These are phyloP conservation scores for Cytospora mali DNA, from an alignment of 2,329 filamentous ascomycete species.

Conservation along the genomic window DNA sequence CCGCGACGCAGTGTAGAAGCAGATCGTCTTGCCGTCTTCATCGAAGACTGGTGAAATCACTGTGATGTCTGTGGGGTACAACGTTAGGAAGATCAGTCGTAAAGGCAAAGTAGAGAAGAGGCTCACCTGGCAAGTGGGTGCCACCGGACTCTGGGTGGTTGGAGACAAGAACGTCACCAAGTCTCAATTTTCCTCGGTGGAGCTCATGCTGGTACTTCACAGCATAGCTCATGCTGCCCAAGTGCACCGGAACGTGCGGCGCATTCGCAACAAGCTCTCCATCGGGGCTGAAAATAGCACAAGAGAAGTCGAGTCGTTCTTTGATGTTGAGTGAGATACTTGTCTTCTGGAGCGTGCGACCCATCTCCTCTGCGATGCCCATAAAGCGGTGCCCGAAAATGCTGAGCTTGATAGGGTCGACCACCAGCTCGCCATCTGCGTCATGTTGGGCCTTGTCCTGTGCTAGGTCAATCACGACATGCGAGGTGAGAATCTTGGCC, in stretches of 20 bases:
- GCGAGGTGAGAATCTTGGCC: constrained; percentile 31
- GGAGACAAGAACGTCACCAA: constrained; percentile 72
- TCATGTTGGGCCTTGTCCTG: constrained; percentile 33
- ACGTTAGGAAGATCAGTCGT: background rate
- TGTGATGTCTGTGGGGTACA: constrained; percentile 38
- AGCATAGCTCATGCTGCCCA: constrained; percentile 24
- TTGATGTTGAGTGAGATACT: constrained; percentile 24
- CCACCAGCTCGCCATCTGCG: constrained; percentile 10
- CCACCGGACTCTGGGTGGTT: constrained; percentile 45
- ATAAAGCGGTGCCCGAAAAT: constrained; percentile 80
- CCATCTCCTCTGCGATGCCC: constrained; percentile 68
- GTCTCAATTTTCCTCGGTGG: constrained; percentile 67
- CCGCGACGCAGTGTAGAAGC: constrained; percentile 43
- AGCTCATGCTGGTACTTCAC: constrained; percentile 50
- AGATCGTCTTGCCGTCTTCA: constrained; percentile 49
- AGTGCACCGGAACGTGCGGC: constrained; percentile 59
- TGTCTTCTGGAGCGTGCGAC: constrained; percentile 24
- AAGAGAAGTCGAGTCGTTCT: constrained; percentile 24
- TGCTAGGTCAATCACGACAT: constrained; percentile 33
- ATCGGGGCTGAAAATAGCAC: constrained; percentile 24
- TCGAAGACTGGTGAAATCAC: constrained; percentile 45
- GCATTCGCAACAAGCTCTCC: constrained; percentile 35
- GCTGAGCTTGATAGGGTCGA: constrained; percentile 62
- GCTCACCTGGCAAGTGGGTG: constrained; percentile 40
- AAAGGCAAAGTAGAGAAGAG: background rate